Conservation (phyloP, 352 stramenopile species). For the Globisporangium mamillatum region DNA sequence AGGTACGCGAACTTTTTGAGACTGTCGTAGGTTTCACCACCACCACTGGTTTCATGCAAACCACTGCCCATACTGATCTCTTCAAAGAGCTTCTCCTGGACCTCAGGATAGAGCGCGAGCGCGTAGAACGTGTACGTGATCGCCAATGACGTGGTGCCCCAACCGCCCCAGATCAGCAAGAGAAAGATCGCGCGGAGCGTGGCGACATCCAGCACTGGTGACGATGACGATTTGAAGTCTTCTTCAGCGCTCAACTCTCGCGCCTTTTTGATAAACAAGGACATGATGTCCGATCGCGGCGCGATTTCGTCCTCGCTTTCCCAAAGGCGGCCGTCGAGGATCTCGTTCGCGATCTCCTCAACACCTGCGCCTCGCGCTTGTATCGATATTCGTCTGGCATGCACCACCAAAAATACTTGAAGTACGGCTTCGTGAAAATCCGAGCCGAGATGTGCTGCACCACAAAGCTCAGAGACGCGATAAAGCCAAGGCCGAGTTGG, state of each 20-base stretch:
- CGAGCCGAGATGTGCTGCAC: background rate
- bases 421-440: background rate
- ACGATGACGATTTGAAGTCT: background rate
- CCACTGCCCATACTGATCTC: conserved; percentile 25
- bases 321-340: background rate
- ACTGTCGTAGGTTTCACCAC: conserved; percentile 34
- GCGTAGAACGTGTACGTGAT: conserved; percentile 25
- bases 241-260: conserved; percentile 19
- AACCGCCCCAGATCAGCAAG: conserved; percentile 53
- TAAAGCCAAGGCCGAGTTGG: conserved; percentile 17
- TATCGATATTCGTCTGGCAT: background rate
- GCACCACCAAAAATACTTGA: background rate
- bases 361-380: background rate
- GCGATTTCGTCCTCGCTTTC: conserved; percentile 18
- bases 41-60: background rate
- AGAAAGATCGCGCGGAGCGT: conserved; percentile 68
- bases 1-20: conserved; percentile 65
- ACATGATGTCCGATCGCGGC: conserved; percentile 41
- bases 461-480: conserved; percentile 1
- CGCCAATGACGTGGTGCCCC: background rate
- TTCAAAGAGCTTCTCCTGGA: conserved; percentile 51
- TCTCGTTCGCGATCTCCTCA: background rate
- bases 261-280: conserved; percentile 51
- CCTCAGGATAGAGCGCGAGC: conserved; percentile 49
- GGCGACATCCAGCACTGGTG: conserved; percentile 11